Conservation (phyloP, 2,329 filamentous ascomycete species). For the Coniosporium tulheliwenetii region DNA sequence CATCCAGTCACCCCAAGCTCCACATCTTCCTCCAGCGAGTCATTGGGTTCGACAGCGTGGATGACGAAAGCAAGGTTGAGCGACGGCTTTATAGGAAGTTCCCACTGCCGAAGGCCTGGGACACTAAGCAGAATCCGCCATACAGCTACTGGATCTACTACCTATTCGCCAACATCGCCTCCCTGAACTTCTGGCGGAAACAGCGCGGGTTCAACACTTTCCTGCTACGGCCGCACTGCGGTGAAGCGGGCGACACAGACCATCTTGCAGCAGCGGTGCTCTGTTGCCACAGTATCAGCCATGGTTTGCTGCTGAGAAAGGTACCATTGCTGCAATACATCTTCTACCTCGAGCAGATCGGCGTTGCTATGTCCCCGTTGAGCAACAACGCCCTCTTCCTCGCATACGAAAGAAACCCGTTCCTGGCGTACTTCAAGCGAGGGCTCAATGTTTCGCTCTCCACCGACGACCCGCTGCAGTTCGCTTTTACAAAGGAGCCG, state of each 20-base stretch:
- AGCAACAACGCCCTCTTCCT: conserved; percentile 96
- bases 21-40: conserved; percentile 91
- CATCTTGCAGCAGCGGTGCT: conserved; percentile 83
- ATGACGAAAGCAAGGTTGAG: conserved; percentile 95
- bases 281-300: conserved; percentile 93
- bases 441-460: conserved; percentile 92
- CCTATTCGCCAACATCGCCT: conserved; percentile 83
- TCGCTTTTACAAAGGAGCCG: conserved; percentile 96
- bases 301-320: conserved; percentile 82
- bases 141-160: conserved; percentile 99
- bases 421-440: conserved; percentile 86
- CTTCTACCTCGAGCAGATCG: conserved; percentile 95
- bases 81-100: conserved; percentile 92
- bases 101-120: conserved; percentile 77
- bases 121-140: conserved; percentile 84
- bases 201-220: conserved; percentile 93
- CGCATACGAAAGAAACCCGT: conserved; percentile 92
- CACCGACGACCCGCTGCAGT: conserved; percentile 92
- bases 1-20: conserved; percentile 74
- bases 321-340: conserved; percentile 91
- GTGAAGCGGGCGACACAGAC: conserved; percentile 92
- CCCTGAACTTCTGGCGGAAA: conserved; percentile 82
- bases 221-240: conserved; percentile 80
- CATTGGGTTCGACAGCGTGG: conserved; percentile 92
- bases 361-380: conserved; percentile 97